These are phyloP conservation scores for Leccinum fallax DNA, from an alignment of 1,284 basidiomycete genomes.

Conservation along the genomic window DNA sequence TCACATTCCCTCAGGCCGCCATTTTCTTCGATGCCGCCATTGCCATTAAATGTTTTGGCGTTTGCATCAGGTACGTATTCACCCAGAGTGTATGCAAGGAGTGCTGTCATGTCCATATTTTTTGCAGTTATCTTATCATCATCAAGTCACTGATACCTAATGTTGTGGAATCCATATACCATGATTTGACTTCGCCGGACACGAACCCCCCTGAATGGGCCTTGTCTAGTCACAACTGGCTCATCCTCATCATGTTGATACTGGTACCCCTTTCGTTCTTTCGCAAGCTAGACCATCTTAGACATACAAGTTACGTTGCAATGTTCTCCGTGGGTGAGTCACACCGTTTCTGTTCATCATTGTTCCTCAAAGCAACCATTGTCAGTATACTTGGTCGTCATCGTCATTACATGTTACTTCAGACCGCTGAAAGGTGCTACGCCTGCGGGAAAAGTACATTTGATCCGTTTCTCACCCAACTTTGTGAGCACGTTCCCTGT, in stretches of 20 bases:
- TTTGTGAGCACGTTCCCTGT: conserved; percentile 91
- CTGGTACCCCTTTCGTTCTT: conserved; percentile 90
- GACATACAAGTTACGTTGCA: conserved; percentile 86
- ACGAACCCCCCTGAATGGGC: conserved; percentile 73
- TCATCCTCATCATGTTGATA: conserved; percentile 79
- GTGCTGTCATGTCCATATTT: not conserved
- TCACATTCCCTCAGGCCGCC: conserved; percentile 85
- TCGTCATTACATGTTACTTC: conserved; percentile 77
- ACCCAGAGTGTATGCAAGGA: not conserved
- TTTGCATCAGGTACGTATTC: conserved; percentile 78
- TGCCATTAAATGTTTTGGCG: conserved; percentile 96
- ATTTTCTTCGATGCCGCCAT: conserved; percentile 93
- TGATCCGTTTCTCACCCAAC: conserved; percentile 74
- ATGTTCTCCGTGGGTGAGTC: conserved; percentile 80
- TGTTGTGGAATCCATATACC: conserved; percentile 85
- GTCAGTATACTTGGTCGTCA: conserved; percentile 71
- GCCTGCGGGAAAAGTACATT: conserved; percentile 63
- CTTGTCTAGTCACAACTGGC: conserved; percentile 82
- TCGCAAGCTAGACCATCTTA: conserved; percentile 77
- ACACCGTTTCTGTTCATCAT: not conserved
- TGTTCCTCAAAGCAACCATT: conserved; percentile 8
- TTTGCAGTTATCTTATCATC: conserved; percentile 83
- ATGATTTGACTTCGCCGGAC: conserved; percentile 67
- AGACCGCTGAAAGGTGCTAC: conserved; percentile 64
- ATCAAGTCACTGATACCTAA: conserved; percentile 94